Percentiles rank a stretch among this genome's conserved stretches.
Evolutionary conservation across 331 rosid genomes (phyloP).

Genomic region (Prunus yedoensis): DNA sequence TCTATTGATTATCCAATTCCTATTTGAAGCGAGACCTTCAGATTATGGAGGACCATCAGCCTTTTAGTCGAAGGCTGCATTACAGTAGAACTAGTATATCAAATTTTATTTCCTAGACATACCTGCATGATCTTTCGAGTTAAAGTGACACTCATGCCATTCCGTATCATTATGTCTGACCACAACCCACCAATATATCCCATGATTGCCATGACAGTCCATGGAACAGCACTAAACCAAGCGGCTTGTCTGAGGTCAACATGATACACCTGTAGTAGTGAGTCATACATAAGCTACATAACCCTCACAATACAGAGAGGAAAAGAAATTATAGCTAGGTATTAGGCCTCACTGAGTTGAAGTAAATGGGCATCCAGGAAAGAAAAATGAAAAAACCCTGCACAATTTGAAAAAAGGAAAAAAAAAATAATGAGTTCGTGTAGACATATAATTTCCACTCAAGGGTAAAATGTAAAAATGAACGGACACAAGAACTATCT

Average conservation of each 20-base stretch:
- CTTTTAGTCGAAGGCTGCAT: not conserved
- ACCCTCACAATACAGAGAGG: not conserved
- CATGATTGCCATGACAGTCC: slow-evolving; percentile 96
- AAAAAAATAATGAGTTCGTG: slow-evolving; percentile 21
- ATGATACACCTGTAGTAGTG: slow-evolving; percentile 59
- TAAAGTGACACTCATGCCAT: slow-evolving; percentile 75
- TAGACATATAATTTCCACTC: not conserved
- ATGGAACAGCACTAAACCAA: slow-evolving; percentile 98
- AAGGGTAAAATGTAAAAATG: not conserved
- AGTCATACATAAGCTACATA: slow-evolving; percentile 8
- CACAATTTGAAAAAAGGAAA: slow-evolving; percentile 11
- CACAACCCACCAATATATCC: slow-evolving; percentile 81
- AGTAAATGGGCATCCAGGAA: slow-evolving; percentile 99
- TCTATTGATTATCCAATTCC: not conserved
- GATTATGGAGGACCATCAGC: not conserved
- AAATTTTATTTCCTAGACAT: not conserved
- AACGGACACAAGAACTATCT: not conserved
- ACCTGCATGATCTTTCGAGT: slow-evolving; percentile 96
- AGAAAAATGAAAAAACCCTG: slow-evolving; percentile 93
- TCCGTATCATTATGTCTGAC: slow-evolving; percentile 76
- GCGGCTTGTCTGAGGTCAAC: slow-evolving; percentile 95
- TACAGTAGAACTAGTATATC: not conserved
- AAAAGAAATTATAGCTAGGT: slow-evolving; percentile 3
- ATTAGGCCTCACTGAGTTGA: slow-evolving; percentile 68
- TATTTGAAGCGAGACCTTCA: not conserved